Percentiles rank a stretch among this genome's conserved stretches.
phyloP scores from a whole-genome alignment of 2,329 filamentous ascomycete species.

The Sporothrix phasma region DNA sequence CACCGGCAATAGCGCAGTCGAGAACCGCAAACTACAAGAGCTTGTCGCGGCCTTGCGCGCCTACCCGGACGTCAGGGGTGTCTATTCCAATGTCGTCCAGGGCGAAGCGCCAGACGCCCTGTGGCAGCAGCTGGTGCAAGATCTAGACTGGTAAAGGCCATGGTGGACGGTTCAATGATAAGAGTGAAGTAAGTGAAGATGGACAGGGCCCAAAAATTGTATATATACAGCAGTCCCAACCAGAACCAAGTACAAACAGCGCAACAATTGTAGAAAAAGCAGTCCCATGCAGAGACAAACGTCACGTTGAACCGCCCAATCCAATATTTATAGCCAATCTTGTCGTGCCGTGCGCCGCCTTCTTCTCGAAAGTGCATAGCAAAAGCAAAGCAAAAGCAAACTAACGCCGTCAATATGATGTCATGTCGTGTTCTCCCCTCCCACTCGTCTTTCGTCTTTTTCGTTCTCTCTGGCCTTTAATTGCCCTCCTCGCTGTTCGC shows the following conservation, averaged over 20 bases:
- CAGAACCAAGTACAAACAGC: neutral
- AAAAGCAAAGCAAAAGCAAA: neutral
- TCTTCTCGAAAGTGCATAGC: too few relatives aligned
- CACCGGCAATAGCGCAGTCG: constrained; percentile 47
- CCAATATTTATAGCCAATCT: constrained; percentile 6
- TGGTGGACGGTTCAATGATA: neutral
- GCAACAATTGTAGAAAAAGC: neutral
- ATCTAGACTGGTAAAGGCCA: constrained; percentile 34
- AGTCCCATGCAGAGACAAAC: neutral
- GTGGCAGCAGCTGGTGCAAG: constrained; percentile 45
- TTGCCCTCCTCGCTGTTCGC: neutral
- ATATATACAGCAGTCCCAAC: neutral
- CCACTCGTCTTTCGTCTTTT: neutral
- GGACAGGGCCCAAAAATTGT: neutral
- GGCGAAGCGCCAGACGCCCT: constrained; percentile 42
- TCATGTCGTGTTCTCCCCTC: neutral
- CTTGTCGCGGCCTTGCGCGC: constrained; percentile 55
- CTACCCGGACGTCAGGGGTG: constrained; percentile 61
- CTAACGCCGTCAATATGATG: neutral
- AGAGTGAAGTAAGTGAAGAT: constrained; percentile 3
- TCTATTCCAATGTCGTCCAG: constrained; percentile 61
- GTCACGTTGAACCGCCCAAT: neutral
- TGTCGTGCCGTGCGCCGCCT: neutral
- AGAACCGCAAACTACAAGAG: constrained; percentile 45
- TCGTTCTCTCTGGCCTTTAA: neutral